Evolutionary conservation across 768 basidiomycete species (phyloP), one percentile per base, ranked within the genome.

Genomic region (Termitomyces titanicus): DNA sequence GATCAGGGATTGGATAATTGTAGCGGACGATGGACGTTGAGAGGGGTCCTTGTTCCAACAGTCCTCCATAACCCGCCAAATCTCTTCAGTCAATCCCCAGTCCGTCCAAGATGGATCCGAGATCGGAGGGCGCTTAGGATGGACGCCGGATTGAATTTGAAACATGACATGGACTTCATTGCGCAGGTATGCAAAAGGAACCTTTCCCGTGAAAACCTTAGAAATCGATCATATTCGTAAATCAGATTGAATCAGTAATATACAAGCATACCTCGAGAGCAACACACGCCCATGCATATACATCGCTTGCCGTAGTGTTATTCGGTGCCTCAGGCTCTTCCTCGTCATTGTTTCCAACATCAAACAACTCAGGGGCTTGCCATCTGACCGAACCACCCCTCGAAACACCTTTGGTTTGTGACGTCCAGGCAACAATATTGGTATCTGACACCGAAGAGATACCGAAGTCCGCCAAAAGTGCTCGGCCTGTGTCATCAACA

Each of bases 311-410:
- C 17, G 6, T 22, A 18, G n/a, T 55, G n/a, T 34, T 50, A 24
- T 25, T 42, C n/a, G 34, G 38, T 6, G 25, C 12, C 13, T 55
- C 54, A n/a, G n/a, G n/a, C n/a, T n/a, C n/a, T n/a, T n/a, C n/a
- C n/a, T n/a, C n/a, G n/a, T n/a, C n/a, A 11, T 40, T 25, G 17
- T 42, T 43, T 12, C 43, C 51, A 8, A 46, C 10, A 45, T 35
- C 42, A 25, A 53, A 45, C 4, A 55, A 12, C 31, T 55, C 54
- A 1, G 54, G 48, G 5, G 48, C 54, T 34, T 55, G 54, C 54
- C 54, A 55, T 5, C 54, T 18, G 7, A 55, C 39, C 1, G 54
- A 48, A 5, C 54, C 54, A 13, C 46, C 54, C 5, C 34, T 47
- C 12, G 54, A 55, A 15, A 38, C 25, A 13, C 11, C 47, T 7